Conservation (phyloP, 495 filamentous ascomycete species). For the Neurospora tetraspora region DNA sequence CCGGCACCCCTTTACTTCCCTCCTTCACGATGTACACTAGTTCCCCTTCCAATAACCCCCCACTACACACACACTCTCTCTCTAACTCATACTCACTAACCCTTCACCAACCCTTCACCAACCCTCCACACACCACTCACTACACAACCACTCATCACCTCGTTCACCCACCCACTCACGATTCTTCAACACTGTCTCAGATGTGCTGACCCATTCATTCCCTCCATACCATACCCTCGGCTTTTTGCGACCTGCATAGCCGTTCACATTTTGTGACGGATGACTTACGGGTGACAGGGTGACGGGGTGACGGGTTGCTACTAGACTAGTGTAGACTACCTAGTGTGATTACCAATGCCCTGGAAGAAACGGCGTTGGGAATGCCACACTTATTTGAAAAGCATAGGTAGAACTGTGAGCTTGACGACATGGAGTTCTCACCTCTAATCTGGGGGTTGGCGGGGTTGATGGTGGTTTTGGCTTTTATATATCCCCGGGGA, state of each 20-base stretch:
- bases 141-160: neutral
- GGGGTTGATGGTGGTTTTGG: neutral
- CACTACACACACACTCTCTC: neutral
- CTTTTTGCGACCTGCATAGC: conserved; percentile 17
- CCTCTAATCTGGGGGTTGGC: neutral
- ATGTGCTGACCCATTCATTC: neutral
- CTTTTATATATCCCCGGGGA: neutral
- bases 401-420: neutral
- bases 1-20: neutral
- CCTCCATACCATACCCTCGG: neutral
- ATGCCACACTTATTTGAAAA: neutral
- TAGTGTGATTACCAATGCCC: neutral
- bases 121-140: neutral
- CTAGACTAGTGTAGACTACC: neutral
- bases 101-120: neutral
- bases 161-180: neutral
- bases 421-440: neutral
- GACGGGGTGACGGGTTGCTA: neutral
- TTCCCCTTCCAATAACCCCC: neutral
- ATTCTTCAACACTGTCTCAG: neutral
- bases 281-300: neutral
- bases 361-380: neutral
- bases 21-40: neutral
- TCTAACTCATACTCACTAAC: neutral
- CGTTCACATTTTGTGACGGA: conserved; percentile 5